Percentiles rank a stretch among this genome's conserved stretches.
These are phyloP conservation scores for Fusarium anthophilum DNA, from an alignment of 2,329 filamentous ascomycete genomes.

Conservation along the genomic window DNA sequence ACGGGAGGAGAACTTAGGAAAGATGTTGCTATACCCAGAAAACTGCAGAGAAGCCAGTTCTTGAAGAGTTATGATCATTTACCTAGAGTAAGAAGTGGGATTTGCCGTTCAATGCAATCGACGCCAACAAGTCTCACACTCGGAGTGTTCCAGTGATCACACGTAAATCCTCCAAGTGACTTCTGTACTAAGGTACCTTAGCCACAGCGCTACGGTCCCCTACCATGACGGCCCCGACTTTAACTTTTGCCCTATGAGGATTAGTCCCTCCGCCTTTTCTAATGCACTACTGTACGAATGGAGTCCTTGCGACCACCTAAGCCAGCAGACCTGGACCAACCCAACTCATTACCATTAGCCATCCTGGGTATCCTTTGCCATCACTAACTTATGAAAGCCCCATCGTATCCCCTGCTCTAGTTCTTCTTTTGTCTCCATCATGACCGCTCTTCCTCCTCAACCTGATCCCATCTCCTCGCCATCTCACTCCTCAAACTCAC, in stretches of 20 bases:
- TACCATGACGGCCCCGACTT: conserved; percentile 29
- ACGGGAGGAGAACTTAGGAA: background rate
- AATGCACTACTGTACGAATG: conserved; percentile 33
- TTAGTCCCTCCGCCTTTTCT: conserved; percentile 32
- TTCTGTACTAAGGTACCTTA: background rate
- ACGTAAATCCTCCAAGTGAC: conserved; percentile 2
- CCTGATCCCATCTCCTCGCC: conserved; percentile 22
- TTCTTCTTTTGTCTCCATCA: conserved; percentile 34
- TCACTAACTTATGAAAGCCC: conserved; percentile 40
- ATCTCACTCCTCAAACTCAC: conserved; percentile 17
- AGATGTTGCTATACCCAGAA: background rate
- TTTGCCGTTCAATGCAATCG: background rate
- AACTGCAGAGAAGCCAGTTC: background rate
- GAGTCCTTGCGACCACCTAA: conserved; percentile 33
- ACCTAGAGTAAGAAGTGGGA: background rate
- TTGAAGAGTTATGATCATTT: background rate
- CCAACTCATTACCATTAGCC: conserved; percentile 20
- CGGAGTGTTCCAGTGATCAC: conserved; percentile 22
- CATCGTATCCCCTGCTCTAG: conserved; percentile 34
- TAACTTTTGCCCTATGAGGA: conserved; percentile 19
- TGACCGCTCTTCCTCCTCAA: conserved; percentile 37
- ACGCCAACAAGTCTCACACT: conserved; percentile 8
- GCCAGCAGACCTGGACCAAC: conserved; percentile 14
- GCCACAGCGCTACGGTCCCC: conserved; percentile 23
- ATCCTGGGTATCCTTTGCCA: conserved; percentile 7